phyloP scores from a whole-genome alignment of 331 rosid genomes.

The Saraca asoca region DNA sequence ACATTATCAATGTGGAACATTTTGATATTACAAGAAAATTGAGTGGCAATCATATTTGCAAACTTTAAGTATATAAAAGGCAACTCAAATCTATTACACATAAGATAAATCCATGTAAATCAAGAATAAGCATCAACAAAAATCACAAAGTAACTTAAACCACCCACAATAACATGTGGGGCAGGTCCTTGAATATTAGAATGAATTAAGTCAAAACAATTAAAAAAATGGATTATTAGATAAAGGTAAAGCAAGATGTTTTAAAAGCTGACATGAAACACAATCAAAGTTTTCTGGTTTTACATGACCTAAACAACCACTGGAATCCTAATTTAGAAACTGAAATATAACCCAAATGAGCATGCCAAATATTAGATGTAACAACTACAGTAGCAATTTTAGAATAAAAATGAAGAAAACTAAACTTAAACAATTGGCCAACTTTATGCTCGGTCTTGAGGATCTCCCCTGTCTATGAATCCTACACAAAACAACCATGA shows the following conservation, averaged over 20 bases:
- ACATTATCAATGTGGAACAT: too few species aligned
- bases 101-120: background rate
- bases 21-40: too few species aligned
- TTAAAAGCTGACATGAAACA: too few species aligned
- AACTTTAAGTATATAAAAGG: background rate
- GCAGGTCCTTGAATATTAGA: background rate
- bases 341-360: background rate
- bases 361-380: background rate
- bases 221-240: background rate
- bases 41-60: background rate
- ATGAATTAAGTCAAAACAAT: background rate
- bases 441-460: constrained; percentile 10
- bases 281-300: background rate
- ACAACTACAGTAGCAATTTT: background rate
- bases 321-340: background rate
- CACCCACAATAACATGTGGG: background rate
- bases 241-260: too few species aligned
- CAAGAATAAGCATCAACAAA: background rate
- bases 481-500: background rate
- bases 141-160: background rate
- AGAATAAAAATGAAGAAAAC: background rate
- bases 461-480: constrained; percentile 6
- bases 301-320: background rate
- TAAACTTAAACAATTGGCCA: background rate
- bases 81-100: too few species aligned